Percentiles rank a stretch among this genome's conserved stretches.
Evolutionary conservation across 768 basidiomycete genomes (phyloP).

Genomic region (Termitomyces sp.): DNA sequence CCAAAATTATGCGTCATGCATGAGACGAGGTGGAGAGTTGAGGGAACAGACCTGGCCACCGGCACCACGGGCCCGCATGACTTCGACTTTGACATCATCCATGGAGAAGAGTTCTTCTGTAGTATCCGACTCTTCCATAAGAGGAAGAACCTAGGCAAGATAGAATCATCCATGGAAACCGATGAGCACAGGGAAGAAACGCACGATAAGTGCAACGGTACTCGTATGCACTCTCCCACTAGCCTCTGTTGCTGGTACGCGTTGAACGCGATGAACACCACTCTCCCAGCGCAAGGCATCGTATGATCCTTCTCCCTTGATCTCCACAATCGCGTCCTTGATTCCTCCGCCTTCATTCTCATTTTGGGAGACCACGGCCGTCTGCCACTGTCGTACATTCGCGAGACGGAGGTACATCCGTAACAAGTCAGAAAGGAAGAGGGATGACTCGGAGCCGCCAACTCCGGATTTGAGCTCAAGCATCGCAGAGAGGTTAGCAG

Average conservation of each 20-base stretch:
- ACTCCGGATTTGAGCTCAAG: conserved; percentile 92
- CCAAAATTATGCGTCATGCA: background rate
- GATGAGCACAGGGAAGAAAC: conserved; percentile 19
- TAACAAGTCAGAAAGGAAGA: conserved; percentile 74
- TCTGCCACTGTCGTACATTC: conserved; percentile 54
- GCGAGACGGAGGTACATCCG: conserved; percentile 76
- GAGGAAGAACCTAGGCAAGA: conserved; percentile 70
- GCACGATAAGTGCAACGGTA: conserved; percentile 79
- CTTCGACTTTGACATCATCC: conserved; percentile 86
- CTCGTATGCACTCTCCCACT: conserved; percentile 89
- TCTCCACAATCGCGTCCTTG: conserved; percentile 74
- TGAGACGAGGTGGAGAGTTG: background rate
- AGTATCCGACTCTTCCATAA: conserved; percentile 61
- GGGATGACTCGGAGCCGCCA: conserved; percentile 82
- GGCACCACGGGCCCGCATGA: conserved; percentile 95
- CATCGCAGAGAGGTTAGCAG: conserved; percentile 64
- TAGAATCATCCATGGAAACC: background rate
- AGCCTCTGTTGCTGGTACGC: conserved; percentile 87
- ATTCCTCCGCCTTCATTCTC: conserved; percentile 58
- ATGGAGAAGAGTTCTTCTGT: conserved; percentile 68
- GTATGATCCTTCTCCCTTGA: conserved; percentile 74
- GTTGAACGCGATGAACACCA: conserved; percentile 93
- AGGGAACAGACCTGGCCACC: conserved; percentile 74
- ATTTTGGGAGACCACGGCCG: conserved; percentile 51
- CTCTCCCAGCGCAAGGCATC: conserved; percentile 85